Evolutionary conservation across 371 early-diverging fungal genomes (phyloP).

Genomic region (Syncephalastrum monosporum): DNA sequence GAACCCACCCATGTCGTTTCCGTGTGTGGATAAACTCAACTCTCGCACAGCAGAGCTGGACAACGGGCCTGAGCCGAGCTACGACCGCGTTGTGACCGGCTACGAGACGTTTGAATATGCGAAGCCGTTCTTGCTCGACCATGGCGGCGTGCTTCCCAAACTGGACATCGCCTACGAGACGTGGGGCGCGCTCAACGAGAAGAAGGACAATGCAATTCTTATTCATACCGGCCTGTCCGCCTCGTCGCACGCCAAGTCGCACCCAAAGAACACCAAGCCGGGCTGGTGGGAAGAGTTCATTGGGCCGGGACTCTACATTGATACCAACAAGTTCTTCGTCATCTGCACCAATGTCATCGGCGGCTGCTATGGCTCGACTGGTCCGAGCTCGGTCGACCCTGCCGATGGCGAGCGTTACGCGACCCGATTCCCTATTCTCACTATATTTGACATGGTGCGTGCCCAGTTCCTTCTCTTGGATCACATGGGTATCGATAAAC

Average conservation of each 20-base stretch:
- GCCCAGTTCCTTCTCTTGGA: constrained; percentile 90
- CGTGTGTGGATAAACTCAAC: constrained; percentile 74
- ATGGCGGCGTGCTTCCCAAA: constrained; percentile 81
- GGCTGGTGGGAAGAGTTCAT: constrained; percentile 99
- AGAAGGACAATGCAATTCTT: constrained; percentile 73
- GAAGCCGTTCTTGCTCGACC: constrained; percentile 73
- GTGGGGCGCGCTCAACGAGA: constrained; percentile 77
- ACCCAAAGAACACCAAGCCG: constrained; percentile 68
- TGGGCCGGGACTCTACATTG: constrained; percentile 79
- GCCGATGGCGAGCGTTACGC: constrained; percentile 77
- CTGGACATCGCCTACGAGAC: constrained; percentile 84
- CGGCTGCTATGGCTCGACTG: constrained; percentile 89
- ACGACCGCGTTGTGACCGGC: constrained; percentile 83
- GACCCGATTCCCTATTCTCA: constrained; percentile 88
- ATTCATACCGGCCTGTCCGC: constrained; percentile 88
- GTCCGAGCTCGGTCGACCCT: constrained; percentile 78
- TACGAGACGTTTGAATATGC: constrained; percentile 69
- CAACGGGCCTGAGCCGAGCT: constrained; percentile 85
- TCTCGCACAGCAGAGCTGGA: constrained; percentile 68
- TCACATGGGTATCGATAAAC: constrained; percentile 70
- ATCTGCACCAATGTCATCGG: constrained; percentile 89
- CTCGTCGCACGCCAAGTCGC: constrained; percentile 82
- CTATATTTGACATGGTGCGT: constrained; percentile 93
- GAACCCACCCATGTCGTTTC: constrained; percentile 74
- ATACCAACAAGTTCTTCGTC: constrained; percentile 85